These are phyloP conservation scores for Heterobasidion occidentale DNA, from an alignment of 1,284 basidiomycete species.

Conservation along the genomic window DNA sequence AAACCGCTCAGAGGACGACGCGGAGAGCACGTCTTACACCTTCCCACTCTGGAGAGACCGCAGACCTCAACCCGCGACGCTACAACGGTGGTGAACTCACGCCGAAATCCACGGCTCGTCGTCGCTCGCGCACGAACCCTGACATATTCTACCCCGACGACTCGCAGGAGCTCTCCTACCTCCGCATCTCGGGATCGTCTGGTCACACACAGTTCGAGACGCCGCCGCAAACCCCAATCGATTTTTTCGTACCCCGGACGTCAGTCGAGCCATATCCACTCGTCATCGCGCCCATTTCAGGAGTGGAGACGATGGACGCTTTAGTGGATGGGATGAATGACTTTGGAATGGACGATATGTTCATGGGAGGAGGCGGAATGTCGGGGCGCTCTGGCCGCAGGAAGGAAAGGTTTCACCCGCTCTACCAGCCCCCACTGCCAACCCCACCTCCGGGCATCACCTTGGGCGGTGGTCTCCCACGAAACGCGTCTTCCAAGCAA, in stretches of 20 bases:
- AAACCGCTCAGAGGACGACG: constrained; percentile 1
- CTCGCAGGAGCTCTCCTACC: constrained; percentile 24
- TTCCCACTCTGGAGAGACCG: constrained; percentile 1
- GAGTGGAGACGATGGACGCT: constrained; percentile 79
- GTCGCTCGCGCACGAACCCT: constrained; percentile 50
- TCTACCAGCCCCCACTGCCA: constrained; percentile 74
- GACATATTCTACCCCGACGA: constrained; percentile 32
- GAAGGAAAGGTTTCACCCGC: constrained; percentile 41
- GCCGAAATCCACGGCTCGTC: constrained; percentile 15
- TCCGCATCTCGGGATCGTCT: constrained; percentile 61
- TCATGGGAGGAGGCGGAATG: constrained; percentile 31
- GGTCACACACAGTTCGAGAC: constrained; percentile 49
- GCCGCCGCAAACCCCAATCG: constrained; percentile 59
- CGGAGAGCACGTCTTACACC: constrained; percentile 1
- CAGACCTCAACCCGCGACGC: background rate
- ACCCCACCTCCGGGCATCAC: constrained; percentile 74
- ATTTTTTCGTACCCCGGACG: constrained; percentile 31
- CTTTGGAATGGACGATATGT: constrained; percentile 39
- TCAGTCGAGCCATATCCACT: constrained; percentile 49
- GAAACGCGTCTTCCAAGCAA: constrained; percentile 24
- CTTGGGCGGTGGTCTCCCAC: constrained; percentile 52
- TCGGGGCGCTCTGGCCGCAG: constrained; percentile 43
- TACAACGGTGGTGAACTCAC: constrained; percentile 11
- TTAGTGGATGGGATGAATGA: constrained; percentile 81
- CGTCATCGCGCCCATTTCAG: constrained; percentile 67